Evolutionary conservation across 2,329 filamentous ascomycete species (phyloP).

Genomic region (Colletotrichum sidae): DNA sequence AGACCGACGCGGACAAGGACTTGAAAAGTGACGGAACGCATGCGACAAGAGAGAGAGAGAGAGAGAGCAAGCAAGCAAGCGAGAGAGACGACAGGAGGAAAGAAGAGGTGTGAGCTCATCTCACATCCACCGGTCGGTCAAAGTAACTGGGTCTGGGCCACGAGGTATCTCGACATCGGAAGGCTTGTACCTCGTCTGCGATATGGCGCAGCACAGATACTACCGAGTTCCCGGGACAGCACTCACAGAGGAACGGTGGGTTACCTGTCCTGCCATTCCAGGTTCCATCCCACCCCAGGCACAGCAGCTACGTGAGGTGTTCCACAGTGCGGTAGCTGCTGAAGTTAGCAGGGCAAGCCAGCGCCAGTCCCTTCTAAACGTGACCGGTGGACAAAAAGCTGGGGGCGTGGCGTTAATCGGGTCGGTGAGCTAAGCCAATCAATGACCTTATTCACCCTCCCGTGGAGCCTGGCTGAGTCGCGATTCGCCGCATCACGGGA

Average conservation of each 20-base stretch:
- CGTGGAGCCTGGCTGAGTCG: slow-evolving; percentile 23
- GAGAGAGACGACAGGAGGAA: slow-evolving; percentile 32
- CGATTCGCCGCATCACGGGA: slow-evolving; percentile 27
- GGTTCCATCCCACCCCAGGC: neutral
- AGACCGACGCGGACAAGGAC: slow-evolving; percentile 22
- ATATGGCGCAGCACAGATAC: neutral
- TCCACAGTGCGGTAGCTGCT: neutral
- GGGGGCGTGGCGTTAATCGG: slow-evolving; percentile 28
- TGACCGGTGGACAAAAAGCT: slow-evolving; percentile 27
- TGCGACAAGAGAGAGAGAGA: slow-evolving; percentile 14
- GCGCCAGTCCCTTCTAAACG: slow-evolving; percentile 35
- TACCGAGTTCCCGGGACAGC: slow-evolving; percentile 13
- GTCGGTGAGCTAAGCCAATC: slow-evolving; percentile 20
- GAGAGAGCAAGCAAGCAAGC: neutral
- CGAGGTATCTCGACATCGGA: slow-evolving; percentile 8
- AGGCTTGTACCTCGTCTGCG: neutral
- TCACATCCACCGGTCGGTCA: slow-evolving; percentile 23
- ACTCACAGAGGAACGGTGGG: slow-evolving; percentile 19
- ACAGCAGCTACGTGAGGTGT: slow-evolving; percentile 2
- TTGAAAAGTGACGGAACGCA: slow-evolving; percentile 37
- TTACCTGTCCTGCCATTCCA: slow-evolving; percentile 15
- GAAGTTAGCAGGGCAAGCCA: slow-evolving; percentile 1
- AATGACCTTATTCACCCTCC: slow-evolving; percentile 6
- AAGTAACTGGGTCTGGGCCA: slow-evolving; percentile 27
- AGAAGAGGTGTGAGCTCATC: slow-evolving; percentile 37